These are phyloP conservation scores for Euphorbia schlechtendalii DNA, from an alignment of 441 rosid species.

Conservation along the genomic window DNA sequence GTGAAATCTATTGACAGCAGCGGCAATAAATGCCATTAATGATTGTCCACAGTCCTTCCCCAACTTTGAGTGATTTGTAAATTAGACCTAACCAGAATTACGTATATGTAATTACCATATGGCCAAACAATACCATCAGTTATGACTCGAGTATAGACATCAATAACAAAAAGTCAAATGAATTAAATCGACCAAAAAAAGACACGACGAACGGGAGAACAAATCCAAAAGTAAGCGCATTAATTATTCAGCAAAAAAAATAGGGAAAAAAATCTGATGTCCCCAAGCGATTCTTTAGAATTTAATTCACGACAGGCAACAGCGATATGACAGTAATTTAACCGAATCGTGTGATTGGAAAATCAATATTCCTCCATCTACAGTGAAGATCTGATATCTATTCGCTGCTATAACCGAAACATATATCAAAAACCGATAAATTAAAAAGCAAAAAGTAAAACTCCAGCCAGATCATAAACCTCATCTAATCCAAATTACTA, in stretches of 20 bases:
- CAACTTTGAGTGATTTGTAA: not conserved
- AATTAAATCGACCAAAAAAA: not conserved
- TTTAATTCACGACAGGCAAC: not conserved
- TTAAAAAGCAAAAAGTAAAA: not conserved
- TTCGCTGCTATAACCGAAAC: not conserved
- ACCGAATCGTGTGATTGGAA: not conserved
- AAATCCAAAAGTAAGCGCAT: not conserved
- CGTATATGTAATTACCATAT: not conserved
- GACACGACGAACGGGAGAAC: not conserved
- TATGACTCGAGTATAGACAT: not conserved
- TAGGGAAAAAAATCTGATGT: not conserved
- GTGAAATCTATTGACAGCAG: not conserved
- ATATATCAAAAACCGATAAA: not conserved
- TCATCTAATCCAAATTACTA: not conserved
- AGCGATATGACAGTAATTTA: not conserved
- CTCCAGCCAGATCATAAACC: not conserved
- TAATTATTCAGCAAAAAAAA: not conserved
- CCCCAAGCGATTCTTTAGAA: not conserved
- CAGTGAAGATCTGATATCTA: not conserved
- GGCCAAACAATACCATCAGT: not conserved
- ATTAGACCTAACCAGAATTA: not conserved
- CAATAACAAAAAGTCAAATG: not conserved
- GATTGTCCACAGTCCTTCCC: constrained; percentile 8
- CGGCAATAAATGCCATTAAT: constrained; percentile 9
- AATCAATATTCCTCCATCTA: not conserved